Evolutionary conservation across 2,329 filamentous ascomycete species (phyloP).

Genomic region (Fusarium lateritium): DNA sequence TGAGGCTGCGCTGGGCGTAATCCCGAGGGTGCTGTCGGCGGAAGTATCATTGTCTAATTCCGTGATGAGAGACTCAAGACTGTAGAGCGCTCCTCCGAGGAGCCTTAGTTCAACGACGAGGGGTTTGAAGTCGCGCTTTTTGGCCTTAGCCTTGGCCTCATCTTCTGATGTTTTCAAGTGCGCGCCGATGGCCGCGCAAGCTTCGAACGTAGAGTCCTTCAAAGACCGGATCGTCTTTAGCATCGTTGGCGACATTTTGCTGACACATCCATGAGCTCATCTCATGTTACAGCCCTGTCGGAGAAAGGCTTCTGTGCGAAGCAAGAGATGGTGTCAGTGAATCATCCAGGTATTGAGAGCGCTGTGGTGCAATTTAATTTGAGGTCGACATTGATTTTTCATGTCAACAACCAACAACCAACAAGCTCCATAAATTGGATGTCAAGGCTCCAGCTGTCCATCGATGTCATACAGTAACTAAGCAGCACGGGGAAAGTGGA

Average conservation of each 20-base stretch:
- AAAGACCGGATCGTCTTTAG: conserved; percentile 33
- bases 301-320: neutral
- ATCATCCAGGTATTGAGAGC: neutral
- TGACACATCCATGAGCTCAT: neutral
- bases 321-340: neutral
- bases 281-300: conserved; percentile 13
- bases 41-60: conserved; percentile 39
- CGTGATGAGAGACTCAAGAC: conserved; percentile 43
- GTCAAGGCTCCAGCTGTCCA: neutral
- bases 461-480: conserved; percentile 10
- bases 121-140: conserved; percentile 32
- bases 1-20: conserved; percentile 8
- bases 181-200: conserved; percentile 32
- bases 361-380: neutral
- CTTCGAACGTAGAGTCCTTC: conserved; percentile 37
- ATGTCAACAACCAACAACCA: no score
- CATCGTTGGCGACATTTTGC: conserved; percentile 31
- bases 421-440: neutral
- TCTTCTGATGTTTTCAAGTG: conserved; percentile 18
- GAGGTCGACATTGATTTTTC: neutral
- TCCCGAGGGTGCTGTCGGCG: conserved; percentile 20
- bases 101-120: conserved; percentile 44
- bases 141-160: neutral
- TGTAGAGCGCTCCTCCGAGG: conserved; percentile 42
- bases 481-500: neutral